Conservation (phyloP, 1,139 yeast genomes). For the Diutina mesorugosa region DNA sequence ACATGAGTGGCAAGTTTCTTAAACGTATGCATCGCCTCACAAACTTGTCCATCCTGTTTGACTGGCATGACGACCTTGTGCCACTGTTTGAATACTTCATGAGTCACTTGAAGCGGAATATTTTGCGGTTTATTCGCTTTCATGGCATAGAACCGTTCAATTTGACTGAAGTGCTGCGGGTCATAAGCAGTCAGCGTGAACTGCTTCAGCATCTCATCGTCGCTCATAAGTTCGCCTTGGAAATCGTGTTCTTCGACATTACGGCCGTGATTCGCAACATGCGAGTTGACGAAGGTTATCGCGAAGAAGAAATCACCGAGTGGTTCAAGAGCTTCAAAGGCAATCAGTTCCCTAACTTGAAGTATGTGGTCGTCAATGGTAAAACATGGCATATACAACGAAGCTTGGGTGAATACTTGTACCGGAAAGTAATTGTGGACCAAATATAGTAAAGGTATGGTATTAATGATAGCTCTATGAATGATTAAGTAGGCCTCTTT, state of each 20-base stretch:
- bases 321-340: constrained; percentile 2
- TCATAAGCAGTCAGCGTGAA: not conserved
- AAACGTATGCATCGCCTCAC: constrained; percentile 1
- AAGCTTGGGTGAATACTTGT: constrained; percentile 1
- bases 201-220: not conserved
- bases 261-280: constrained; percentile 1
- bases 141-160: constrained; percentile 1
- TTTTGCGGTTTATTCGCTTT: not conserved
- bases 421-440: not conserved
- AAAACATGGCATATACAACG: not conserved
- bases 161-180: not conserved
- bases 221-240: constrained; percentile 1
- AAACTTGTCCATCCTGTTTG: constrained; percentile 1
- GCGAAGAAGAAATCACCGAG: constrained; percentile 1
- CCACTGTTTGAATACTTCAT: not conserved
- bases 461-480: not conserved
- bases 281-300: constrained; percentile 1
- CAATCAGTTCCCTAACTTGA: not conserved
- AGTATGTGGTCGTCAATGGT: not conserved
- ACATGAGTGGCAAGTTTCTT: constrained; percentile 1
- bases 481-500: not conserved
- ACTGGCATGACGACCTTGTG: constrained; percentile 1
- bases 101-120: constrained; percentile 1
- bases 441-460: not conserved
- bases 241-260: not conserved